Evolutionary conservation across 2,329 filamentous ascomycete species (phyloP), one percentile per base, ranked within the genome.

Genomic region (Colletotrichum sp.): DNA sequence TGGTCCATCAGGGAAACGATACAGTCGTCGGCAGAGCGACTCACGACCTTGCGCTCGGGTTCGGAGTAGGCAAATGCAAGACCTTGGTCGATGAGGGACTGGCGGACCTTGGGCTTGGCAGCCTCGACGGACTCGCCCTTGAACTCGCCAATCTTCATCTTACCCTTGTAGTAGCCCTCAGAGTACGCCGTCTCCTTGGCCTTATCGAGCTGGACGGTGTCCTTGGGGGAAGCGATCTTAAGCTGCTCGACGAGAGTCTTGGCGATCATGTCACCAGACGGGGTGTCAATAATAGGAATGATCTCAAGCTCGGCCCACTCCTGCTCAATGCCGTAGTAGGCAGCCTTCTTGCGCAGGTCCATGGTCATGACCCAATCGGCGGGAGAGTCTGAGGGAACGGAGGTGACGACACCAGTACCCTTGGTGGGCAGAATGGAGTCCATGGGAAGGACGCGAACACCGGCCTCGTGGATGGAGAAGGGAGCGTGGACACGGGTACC

Each of bases 211-310:
- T 96, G 94, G 83, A 95, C 97, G 44, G 93, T 91, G 82, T 99
- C 97, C 86, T 99, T 99, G 77, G 97, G 96, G 15, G 96, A 98
- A 78, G 95, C 93, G 82, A 99, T 99, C 90, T 98, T 98, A 84
- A 98, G 90, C 84, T 97, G 93, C 88, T 98, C 95, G 70, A 98
- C 94, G 75, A 99, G 88, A 80, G 93, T 91, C 78, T 94, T 93
- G 1, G 97, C 97, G 65, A 94, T 94, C 75, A 98, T 89, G 80
- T 98, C 93, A 70, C 95, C 96, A 81, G 96, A 98, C 0, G 96
- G 96, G 0, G 97, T 98, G 74, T 95, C 90, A 78, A 98, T 98
- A 80, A 99, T 94, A 68, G 97, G 95, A 77, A 95, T 83, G 72
- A 98, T 96, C 78, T 98, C 95, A 71, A 96, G 88, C 82, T 98